Conservation (phyloP, 495 filamentous ascomycete species). For the Apiosordaria backusii region DNA sequence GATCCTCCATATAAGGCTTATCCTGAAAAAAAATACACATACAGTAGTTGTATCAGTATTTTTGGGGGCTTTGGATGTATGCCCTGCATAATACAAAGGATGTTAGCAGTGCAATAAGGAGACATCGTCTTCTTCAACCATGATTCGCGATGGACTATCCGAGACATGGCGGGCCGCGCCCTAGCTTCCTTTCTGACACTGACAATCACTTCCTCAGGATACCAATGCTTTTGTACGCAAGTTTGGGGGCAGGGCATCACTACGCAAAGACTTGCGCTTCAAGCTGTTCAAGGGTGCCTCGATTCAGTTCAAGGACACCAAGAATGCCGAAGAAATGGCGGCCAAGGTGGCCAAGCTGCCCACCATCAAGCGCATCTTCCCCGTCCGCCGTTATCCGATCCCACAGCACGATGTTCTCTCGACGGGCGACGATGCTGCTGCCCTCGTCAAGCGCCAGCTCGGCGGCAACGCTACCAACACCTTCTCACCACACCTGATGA, state of each 20-base stretch:
- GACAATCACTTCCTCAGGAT: constrained; percentile 29
- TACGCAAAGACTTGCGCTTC: constrained; percentile 44
- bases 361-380: constrained; percentile 46
- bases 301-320: constrained; percentile 43
- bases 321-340: constrained; percentile 40
- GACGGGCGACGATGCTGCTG: constrained; percentile 33
- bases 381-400: constrained; percentile 40
- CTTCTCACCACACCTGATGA: constrained; percentile 46
- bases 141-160: neutral
- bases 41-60: too few species aligned
- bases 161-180: constrained; percentile 12
- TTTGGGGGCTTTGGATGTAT: neutral
- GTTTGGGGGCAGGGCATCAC: constrained; percentile 38
- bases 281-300: constrained; percentile 49
- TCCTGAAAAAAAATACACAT: too few species aligned
- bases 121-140: neutral
- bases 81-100: neutral
- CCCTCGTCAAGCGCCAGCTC: constrained; percentile 34
- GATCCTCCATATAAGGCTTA: neutral
- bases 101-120: too few species aligned
- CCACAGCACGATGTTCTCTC: constrained; percentile 46
- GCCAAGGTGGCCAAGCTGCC: constrained; percentile 38
- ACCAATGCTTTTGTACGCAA: constrained; percentile 36
- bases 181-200: constrained; percentile 4
- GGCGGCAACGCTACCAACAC: constrained; percentile 38